These are phyloP conservation scores for Zygoascus flipseniorum DNA, from an alignment of 805 yeast genomes.

Conservation along the genomic window DNA sequence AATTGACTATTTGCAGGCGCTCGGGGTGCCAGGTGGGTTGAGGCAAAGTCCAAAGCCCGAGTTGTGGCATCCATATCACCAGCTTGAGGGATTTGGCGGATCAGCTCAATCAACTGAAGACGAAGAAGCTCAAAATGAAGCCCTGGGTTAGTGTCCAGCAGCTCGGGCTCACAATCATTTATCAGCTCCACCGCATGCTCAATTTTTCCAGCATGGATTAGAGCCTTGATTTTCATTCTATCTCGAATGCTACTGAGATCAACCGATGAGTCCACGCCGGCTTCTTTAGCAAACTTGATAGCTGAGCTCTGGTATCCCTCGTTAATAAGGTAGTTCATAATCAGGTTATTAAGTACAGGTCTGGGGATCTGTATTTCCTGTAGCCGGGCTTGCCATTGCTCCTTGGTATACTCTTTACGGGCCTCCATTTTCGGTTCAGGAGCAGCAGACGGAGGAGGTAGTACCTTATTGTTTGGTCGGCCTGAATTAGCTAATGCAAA, in stretches of 20 bases:
- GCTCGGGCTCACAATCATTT: conserved; percentile 52
- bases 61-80: conserved; percentile 13
- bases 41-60: conserved; percentile 28
- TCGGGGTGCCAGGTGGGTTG: conserved; percentile 43
- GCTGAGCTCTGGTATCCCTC: conserved; percentile 75
- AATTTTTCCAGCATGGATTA: conserved; percentile 53
- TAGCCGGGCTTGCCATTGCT: conserved; percentile 24
- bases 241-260: conserved; percentile 46
- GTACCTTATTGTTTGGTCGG: background rate
- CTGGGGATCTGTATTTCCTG: conserved; percentile 19
- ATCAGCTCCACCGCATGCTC: conserved; percentile 48
- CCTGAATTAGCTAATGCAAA: background rate
- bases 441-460: background rate
- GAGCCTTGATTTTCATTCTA: conserved; percentile 44
- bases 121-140: conserved; percentile 67
- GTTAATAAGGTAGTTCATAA: conserved; percentile 65
- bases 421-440: background rate
- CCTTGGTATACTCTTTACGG: conserved; percentile 15
- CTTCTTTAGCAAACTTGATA: conserved; percentile 49
- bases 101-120: conserved; percentile 72
- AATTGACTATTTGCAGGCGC: conserved; percentile 46
- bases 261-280: conserved; percentile 20
- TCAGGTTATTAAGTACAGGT: conserved; percentile 38
- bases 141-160: conserved; percentile 53
- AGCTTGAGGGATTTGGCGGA: conserved; percentile 41